Conservation (phyloP, 2,329 filamentous ascomycete species). For the Beauveria rudraprayagi region DNA sequence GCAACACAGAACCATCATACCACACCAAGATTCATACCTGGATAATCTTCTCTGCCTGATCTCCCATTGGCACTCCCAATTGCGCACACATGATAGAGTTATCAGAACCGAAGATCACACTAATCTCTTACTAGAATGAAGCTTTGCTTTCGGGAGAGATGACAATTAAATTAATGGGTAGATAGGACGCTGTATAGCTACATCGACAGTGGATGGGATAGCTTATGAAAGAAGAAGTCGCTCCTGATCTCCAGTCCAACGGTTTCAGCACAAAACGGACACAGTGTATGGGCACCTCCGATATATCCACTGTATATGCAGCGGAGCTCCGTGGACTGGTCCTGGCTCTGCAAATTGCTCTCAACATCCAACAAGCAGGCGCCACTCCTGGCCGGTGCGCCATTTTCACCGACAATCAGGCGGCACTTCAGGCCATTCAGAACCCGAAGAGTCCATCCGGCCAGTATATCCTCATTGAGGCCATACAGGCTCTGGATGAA, state of each 20-base stretch:
- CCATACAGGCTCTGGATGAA: background rate
- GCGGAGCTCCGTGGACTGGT: slow-evolving; percentile 10
- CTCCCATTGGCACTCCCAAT: too few relatives aligned
- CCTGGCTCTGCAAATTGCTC: slow-evolving; percentile 7
- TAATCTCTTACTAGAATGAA: too few relatives aligned
- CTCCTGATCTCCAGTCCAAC: background rate
- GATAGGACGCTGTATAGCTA: too few relatives aligned
- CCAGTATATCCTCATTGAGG: slow-evolving; percentile 7
- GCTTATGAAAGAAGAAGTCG: background rate
- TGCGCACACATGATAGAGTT: too few relatives aligned
- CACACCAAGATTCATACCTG: too few relatives aligned
- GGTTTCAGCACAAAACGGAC: background rate
- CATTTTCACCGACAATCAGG: slow-evolving; percentile 12
- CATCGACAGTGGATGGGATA: too few relatives aligned
- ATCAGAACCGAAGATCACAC: too few relatives aligned
- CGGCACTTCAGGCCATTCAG: background rate
- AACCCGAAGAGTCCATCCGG: slow-evolving; percentile 9
- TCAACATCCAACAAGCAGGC: slow-evolving; percentile 1
- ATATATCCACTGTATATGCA: slow-evolving; percentile 6
- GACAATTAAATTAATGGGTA: too few relatives aligned
- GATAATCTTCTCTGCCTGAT: too few relatives aligned
- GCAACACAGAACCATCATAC: too few relatives aligned
- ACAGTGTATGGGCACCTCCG: slow-evolving; percentile 3
- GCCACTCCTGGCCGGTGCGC: background rate
- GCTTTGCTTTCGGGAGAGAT: too few relatives aligned